Evolutionary conservation across 306 rosid genomes (phyloP).

Genomic region (Castanospermum australe): DNA sequence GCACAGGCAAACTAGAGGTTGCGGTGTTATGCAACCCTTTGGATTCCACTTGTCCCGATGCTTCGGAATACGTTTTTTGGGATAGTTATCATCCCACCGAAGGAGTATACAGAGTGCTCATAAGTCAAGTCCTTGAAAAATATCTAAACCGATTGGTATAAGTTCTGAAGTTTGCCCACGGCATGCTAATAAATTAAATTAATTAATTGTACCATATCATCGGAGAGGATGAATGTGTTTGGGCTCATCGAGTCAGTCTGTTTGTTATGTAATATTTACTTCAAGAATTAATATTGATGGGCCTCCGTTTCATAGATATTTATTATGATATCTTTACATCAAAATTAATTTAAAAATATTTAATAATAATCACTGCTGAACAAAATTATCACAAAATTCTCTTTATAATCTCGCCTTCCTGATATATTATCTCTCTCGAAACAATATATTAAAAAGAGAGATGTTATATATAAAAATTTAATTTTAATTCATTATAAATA

Average conservation of each 20-base stretch:
- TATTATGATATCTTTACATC: neutral
- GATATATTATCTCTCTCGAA: no score
- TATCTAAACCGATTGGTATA: neutral
- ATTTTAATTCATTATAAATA: no score
- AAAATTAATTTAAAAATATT: no score
- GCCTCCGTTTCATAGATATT: neutral
- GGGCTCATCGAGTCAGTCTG: neutral
- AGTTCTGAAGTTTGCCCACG: neutral
- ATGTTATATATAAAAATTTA: no score
- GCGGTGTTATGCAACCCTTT: slow-evolving; percentile 53
- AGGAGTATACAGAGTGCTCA: slow-evolving; percentile 36
- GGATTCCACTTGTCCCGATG: slow-evolving; percentile 37
- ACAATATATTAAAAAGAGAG: no score
- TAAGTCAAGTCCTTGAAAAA: slow-evolving; percentile 16
- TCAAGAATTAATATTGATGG: neutral
- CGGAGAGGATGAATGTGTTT: neutral
- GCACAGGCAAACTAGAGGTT: slow-evolving; percentile 67
- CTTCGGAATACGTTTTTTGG: slow-evolving; percentile 54
- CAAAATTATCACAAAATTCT: no score
- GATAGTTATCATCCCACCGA: slow-evolving; percentile 83
- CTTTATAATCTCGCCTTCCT: no score
- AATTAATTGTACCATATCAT: neutral
- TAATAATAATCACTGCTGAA: no score
- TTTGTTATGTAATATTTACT: no score
- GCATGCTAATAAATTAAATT: neutral